These are phyloP conservation scores for Dendrobium officinale DNA, from an alignment of 106 monocot species.

Conservation along the genomic window DNA sequence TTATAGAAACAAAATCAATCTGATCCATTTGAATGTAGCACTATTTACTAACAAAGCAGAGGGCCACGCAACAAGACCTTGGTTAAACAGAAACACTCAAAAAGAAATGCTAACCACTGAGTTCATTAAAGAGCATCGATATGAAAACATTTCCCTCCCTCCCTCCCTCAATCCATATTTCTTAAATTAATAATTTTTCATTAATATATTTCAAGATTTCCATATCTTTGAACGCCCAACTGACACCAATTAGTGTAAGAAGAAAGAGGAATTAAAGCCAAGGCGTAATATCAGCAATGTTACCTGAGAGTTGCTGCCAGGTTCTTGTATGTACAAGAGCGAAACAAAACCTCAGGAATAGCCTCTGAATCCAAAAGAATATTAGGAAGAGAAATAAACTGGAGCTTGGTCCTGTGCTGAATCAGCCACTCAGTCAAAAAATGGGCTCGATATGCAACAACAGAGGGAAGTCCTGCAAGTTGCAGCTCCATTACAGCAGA, in stretches of 20 bases:
- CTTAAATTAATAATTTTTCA: neutral
- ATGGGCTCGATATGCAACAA: constrained; percentile 90
- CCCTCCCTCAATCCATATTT: neutral
- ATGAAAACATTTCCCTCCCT: neutral
- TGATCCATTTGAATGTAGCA: neutral
- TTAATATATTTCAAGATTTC: neutral
- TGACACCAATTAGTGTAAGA: neutral
- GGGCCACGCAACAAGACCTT: neutral
- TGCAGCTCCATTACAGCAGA: constrained; percentile 83
- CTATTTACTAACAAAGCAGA: neutral
- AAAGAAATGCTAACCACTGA: neutral
- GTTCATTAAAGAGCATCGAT: neutral
- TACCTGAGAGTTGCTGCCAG: constrained; percentile 53
- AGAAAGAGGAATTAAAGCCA: neutral
- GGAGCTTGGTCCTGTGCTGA: constrained; percentile 46
- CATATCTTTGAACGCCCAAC: neutral
- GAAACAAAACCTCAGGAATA: constrained; percentile 83
- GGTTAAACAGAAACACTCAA: neutral
- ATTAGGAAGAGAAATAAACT: constrained; percentile 85
- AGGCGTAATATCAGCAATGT: constrained; percentile 4
- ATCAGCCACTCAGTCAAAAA: constrained; percentile 83
- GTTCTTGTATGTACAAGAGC: constrained; percentile 52
- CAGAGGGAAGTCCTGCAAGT: constrained; percentile 70
- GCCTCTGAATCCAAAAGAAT: constrained; percentile 61
- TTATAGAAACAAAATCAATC: neutral